Evolutionary conservation across 352 stramenopile genomes (phyloP), one percentile per base, ranked within the genome.

Genomic region (Globisporangium paroecandrum): DNA sequence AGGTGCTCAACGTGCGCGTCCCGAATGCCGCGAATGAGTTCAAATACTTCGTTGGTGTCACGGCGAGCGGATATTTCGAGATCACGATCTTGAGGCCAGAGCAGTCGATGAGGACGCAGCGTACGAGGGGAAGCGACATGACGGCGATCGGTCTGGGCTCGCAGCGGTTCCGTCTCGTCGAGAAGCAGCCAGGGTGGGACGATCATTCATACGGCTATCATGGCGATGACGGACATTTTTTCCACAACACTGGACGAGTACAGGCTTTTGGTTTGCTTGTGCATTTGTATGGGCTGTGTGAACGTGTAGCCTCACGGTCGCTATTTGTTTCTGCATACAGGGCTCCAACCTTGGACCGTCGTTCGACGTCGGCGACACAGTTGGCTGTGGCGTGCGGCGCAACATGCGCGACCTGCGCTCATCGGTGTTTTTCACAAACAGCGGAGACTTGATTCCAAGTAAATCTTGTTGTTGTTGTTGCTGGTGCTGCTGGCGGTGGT

Each of bases 221-320:
- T 36, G 84, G 87, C 15, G 87, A 95, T 54, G 85, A 95, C 54
- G 87, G 87, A 2, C 67, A 78, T 58, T 85, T 82, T n/a, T 95
- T 91, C 61, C 69, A 85, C 49, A 67, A 77, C 56, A 77, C 73
- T 18, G 75, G 75, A 47, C 73, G 77, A 58, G 87, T 92, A 65
- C 32, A 65, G 27, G 6, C 6, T 63, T 20, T 24, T 24, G 20
- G 46, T 47, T 83, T 84, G 41, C 70, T 70, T 27, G 71, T 63
- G 46, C 18, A 20, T 60, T 63, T 3, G 15, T 69, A 24, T 79
- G 71, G 5, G 69, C 82, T 62, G 78, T 75, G 22, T 88, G 80
- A n/a, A 27, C 18, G 32, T 58, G 13, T 38, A 38, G 53, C 15
- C 24, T 38, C 13, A 58, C 25, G 18, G 10, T 29, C 43, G 38